Evolutionary conservation across 2,329 filamentous ascomycete species (phyloP).

Genomic region (Zasmidium angulare): DNA sequence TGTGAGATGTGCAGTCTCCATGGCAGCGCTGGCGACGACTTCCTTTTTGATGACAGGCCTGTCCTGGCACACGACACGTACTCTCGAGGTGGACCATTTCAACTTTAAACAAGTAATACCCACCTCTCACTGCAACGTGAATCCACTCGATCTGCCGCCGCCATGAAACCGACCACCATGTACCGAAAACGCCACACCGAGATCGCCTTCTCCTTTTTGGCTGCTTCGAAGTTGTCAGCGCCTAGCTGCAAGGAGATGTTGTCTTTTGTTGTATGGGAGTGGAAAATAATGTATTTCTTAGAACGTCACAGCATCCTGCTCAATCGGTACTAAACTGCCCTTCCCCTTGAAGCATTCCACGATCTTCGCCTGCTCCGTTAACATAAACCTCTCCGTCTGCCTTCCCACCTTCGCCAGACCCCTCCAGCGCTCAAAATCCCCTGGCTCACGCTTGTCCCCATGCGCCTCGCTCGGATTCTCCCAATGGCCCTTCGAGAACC

Average conservation of each 20-base stretch:
- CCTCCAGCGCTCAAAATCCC: constrained; percentile 55
- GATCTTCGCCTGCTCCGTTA: constrained; percentile 60
- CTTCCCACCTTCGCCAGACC: constrained; percentile 49
- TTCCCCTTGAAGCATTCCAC: no score
- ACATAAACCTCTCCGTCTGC: constrained; percentile 52
- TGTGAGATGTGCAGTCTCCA: not conserved
- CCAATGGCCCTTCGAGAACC: constrained; percentile 58
- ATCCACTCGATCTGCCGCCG: not conserved
- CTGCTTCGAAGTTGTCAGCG: no score
- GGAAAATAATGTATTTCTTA: no score
- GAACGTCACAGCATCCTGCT: no score
- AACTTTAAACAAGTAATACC: not conserved
- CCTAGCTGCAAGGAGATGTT: no score
- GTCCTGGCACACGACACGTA: not conserved
- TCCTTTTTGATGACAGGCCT: not conserved
- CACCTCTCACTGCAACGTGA: not conserved
- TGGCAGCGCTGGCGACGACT: not conserved
- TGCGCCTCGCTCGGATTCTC: constrained; percentile 51
- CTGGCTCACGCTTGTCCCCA: constrained; percentile 56
- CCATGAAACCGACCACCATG: not conserved
- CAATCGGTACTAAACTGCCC: no score
- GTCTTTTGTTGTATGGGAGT: no score
- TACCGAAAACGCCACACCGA: not conserved
- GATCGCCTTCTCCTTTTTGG: not conserved
- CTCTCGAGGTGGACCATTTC: not conserved